Evolutionary conservation across 2,329 filamentous ascomycete genomes (phyloP).

Genomic region (Aureobasidium uvarum): DNA sequence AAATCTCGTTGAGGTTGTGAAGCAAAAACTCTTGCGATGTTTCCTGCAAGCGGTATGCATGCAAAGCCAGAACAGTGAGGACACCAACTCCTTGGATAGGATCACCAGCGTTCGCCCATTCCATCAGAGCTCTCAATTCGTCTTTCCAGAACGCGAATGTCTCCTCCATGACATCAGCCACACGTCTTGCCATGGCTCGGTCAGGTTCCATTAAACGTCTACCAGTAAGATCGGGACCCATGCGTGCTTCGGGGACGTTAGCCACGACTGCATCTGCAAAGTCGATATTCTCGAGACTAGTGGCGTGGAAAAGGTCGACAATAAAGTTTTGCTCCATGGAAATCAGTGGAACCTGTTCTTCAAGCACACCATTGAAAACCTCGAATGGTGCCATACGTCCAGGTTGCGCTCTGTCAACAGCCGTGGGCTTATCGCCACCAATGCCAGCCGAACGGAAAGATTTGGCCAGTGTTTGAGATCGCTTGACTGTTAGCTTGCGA

Average conservation of each 20-base stretch:
- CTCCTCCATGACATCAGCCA: conserved; percentile 84
- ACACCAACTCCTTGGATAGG: conserved; percentile 90
- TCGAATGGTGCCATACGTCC: conserved; percentile 73
- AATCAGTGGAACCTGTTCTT: conserved; percentile 78
- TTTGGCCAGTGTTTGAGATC: conserved; percentile 81
- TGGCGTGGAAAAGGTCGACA: conserved; percentile 94
- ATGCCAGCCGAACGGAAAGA: conserved; percentile 63
- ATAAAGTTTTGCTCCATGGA: conserved; percentile 96
- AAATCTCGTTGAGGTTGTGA: conserved; percentile 68
- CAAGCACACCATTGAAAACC: conserved; percentile 74
- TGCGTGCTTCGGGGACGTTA: conserved; percentile 64
- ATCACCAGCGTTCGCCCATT: conserved; percentile 79
- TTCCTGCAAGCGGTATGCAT: conserved; percentile 74
- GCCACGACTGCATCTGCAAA: conserved; percentile 77
- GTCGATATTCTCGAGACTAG: conserved; percentile 76
- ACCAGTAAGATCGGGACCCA: conserved; percentile 64
- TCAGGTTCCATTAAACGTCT: conserved; percentile 85
- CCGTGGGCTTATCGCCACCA: conserved; percentile 52
- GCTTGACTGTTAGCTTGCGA: conserved; percentile 88
- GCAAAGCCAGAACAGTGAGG: conserved; percentile 75
- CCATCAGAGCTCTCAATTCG: conserved; percentile 75
- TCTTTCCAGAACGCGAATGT: conserved; percentile 79
- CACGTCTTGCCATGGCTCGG: conserved; percentile 75
- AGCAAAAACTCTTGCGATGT: conserved; percentile 92
- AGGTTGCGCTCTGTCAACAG: conserved; percentile 49